Evolutionary conservation across 305 asterid genomes (phyloP).

Genomic region (Fraxinus floribunda): DNA sequence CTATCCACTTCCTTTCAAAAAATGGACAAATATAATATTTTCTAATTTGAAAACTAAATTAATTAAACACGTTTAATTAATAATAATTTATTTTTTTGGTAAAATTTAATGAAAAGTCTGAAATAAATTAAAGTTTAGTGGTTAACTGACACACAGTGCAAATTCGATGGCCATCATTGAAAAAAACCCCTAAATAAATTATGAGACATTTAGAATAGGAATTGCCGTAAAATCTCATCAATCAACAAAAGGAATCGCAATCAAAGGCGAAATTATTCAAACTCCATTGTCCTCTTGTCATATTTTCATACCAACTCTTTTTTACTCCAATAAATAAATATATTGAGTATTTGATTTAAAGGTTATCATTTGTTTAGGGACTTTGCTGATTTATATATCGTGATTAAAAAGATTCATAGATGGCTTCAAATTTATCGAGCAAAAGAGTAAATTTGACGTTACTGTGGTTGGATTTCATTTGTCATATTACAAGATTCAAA

Average conservation of each 20-base stretch:
- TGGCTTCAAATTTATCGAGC: not conserved
- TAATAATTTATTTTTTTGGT: not conserved
- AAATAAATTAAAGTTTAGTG: not conserved
- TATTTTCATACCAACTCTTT: not conserved
- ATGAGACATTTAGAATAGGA: not conserved
- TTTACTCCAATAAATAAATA: not conserved
- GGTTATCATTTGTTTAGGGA: not conserved
- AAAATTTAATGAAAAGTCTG: not conserved
- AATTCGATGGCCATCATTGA: not conserved
- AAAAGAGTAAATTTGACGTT: not conserved
- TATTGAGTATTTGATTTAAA: not conserved
- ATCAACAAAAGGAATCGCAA: conserved; percentile 13
- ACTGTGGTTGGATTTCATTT: not conserved
- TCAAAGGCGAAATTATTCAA: conserved; percentile 11
- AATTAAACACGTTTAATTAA: too few relatives aligned
- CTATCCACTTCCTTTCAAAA: not conserved
- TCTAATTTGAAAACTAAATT: too few relatives aligned
- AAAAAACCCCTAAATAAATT: not conserved
- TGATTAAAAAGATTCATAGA: not conserved
- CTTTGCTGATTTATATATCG: not conserved
- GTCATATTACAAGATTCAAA: not conserved
- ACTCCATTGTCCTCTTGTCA: not conserved
- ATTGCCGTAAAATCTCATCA: conserved; percentile 11
- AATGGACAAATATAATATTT: not conserved
- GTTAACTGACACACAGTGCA: not conserved